A percentile compares a stretch with the other conserved stretches of the same genome.
Conservation (phyloP, 73 alveolate species). For the Tetrahymena elliotti region DNA sequence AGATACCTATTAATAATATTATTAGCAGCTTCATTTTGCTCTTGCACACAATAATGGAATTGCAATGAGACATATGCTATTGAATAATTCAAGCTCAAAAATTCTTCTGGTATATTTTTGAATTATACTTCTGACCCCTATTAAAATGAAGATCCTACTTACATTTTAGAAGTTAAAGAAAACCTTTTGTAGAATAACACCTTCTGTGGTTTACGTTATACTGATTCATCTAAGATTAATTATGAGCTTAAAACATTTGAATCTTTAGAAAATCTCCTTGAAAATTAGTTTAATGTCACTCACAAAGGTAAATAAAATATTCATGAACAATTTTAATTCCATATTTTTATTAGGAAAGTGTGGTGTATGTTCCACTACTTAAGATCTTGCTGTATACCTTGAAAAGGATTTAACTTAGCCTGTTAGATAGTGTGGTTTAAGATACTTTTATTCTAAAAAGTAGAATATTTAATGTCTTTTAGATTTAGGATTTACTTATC, state of each 20-base stretch:
- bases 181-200: not conserved
- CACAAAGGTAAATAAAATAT: slow-evolving; percentile 5
- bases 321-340: not conserved
- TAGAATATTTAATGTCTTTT: slow-evolving; percentile 3
- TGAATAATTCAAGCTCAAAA: not conserved
- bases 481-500: slow-evolving; percentile 30
- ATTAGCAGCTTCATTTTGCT: not conserved
- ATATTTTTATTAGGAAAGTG: slow-evolving; percentile 6
- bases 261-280: not conserved
- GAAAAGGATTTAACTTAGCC: slow-evolving; percentile 39
- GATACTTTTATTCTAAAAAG: not conserved
- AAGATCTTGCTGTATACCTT: slow-evolving; percentile 38
- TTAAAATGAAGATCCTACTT: not conserved
- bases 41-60: not conserved
- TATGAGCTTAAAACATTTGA: slow-evolving; percentile 19
- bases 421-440: slow-evolving; percentile 43
- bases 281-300: slow-evolving; percentile 22
- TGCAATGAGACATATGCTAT: not conserved
- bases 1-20: not conserved
- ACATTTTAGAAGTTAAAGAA: not conserved
- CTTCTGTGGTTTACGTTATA: not conserved
- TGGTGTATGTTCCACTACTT: slow-evolving; percentile 43
- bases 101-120: not conserved
- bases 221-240: not conserved
- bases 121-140: not conserved